Evolutionary conservation across 257 asterid species (phyloP), one percentile per base, ranked within the genome.

Genomic region (Solanum ossicruentum): DNA sequence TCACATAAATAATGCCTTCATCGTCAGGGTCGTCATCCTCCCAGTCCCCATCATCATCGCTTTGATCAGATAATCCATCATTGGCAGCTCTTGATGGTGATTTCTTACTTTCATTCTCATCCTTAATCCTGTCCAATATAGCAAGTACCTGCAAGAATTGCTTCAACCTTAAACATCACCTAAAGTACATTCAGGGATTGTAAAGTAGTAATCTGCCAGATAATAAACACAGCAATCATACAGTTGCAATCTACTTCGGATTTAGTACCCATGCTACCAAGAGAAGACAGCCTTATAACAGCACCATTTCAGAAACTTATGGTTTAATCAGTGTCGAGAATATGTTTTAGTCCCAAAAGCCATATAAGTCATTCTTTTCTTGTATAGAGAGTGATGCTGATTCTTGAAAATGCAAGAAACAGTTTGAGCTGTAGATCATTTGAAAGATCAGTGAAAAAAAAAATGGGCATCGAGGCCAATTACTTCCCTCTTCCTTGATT

Each of bases 51-150:
- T 86, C 93, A 52, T 89, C 91, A 55, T 91, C 87, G 51, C 80
- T 88, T 84, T 90, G 90, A 60, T 90, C 88, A n/a, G 89, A 86
- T 61, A 88, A 80, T 67, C 88, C 93, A 47, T 87, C 80, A 4
- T 88, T 91, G 32, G 71, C 83, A 61, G 63, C 93, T 80, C 54
- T 77, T n/a, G 84, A 84, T 63, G 36, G 51, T 26, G 85, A 54
- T 55, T 55, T 43, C 75, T 90, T 89, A 66, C 88, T 91, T 87
- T 89, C 88, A 18, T 83, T 94, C 91, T 97, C 99, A 81, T 92
- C 91, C 97, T 97, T 94, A n/a, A 97, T 84, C 75, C 77, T 93
- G 89, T 97, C 99, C 78, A 97, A 86, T 90, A 97, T 97, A 82
- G 98, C 95, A 85, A 95, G 91, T n/a, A 97, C 98, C 99, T 97